phyloP scores from a whole-genome alignment of 2,329 filamentous ascomycete genomes.

The Tolypocladium cylindrosporum region DNA sequence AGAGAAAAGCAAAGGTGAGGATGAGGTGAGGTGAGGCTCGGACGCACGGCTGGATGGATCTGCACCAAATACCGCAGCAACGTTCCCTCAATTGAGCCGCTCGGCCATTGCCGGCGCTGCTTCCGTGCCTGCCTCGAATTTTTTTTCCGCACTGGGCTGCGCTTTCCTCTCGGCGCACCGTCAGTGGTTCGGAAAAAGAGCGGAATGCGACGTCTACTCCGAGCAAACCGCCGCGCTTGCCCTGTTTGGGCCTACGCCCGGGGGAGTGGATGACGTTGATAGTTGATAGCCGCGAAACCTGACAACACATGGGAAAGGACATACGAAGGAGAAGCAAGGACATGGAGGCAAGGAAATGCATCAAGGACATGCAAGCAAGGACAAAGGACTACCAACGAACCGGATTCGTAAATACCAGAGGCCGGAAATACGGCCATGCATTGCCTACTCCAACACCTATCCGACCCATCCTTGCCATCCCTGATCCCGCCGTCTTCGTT shows the following conservation, averaged over 20 bases:
- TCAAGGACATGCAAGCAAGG: not conserved
- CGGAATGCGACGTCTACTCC: slow-evolving; percentile 13
- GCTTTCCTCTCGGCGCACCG: not conserved
- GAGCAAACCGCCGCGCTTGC: slow-evolving; percentile 2
- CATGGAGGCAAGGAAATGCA: not conserved
- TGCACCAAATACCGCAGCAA: slow-evolving; percentile 1
- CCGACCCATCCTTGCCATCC: not conserved
- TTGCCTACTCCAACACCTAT: not conserved
- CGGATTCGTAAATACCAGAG: not conserved
- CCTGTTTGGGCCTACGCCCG: not conserved
- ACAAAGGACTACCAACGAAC: too few relatives aligned
- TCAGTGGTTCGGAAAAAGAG: slow-evolving; percentile 3
- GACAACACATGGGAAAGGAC: too few relatives aligned
- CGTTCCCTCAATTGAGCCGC: slow-evolving; percentile 1
- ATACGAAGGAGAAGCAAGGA: too few relatives aligned
- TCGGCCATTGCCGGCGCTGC: slow-evolving; percentile 1
- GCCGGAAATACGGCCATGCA: not conserved
- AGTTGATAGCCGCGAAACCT: too few relatives aligned
- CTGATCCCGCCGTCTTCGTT: not conserved
- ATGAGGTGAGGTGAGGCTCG: slow-evolving; percentile 1
- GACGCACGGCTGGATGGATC: not conserved
- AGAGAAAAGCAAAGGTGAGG: not conserved
- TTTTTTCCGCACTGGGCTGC: not conserved
- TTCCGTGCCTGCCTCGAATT: not conserved
- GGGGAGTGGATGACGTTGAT: not conserved